Conservation (phyloP, 1,139 yeast species). For the Zygoascus meyerae region DNA sequence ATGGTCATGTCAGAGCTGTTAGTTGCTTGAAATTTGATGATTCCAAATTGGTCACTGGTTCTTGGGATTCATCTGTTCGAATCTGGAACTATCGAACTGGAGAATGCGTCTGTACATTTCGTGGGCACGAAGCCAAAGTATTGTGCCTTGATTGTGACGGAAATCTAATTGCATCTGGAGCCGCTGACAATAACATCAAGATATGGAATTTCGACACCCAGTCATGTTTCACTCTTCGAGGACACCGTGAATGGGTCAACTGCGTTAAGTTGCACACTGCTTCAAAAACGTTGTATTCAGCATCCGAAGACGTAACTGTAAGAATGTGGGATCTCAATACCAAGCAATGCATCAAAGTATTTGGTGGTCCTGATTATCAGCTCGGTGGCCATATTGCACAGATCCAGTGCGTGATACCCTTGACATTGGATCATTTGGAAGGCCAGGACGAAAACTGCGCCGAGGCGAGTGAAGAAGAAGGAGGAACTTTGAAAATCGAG, state of each 20-base stretch:
- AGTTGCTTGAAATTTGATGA: conserved; percentile 79
- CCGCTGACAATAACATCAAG: conserved; percentile 85
- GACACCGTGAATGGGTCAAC: conserved; percentile 90
- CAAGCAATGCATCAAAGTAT: conserved; percentile 70
- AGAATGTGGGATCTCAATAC: conserved; percentile 90
- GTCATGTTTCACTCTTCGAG: conserved; percentile 86
- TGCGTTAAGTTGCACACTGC: conserved; percentile 79
- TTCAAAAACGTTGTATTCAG: conserved; percentile 74
- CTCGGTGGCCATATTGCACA: conserved; percentile 54
- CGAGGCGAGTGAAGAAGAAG: conserved; percentile 4
- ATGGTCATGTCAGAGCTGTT: conserved; percentile 84
- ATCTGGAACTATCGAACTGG: conserved; percentile 97
- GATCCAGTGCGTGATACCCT: conserved; percentile 84
- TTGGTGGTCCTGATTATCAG: conserved; percentile 50
- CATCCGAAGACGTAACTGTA: conserved; percentile 87
- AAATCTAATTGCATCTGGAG: conserved; percentile 84
- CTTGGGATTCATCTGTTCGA: conserved; percentile 82
- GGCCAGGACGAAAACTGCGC: conserved; percentile 27
- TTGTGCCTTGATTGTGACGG: conserved; percentile 72
- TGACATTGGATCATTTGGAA: conserved; percentile 47
- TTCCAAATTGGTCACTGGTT: conserved; percentile 85
- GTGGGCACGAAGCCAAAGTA: conserved; percentile 88
- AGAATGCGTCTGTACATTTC: conserved; percentile 83
- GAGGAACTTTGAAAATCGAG: background rate
- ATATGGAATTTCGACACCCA: conserved; percentile 95